Conservation (phyloP, 495 filamentous ascomycete species). For the Neurospora africana region DNA sequence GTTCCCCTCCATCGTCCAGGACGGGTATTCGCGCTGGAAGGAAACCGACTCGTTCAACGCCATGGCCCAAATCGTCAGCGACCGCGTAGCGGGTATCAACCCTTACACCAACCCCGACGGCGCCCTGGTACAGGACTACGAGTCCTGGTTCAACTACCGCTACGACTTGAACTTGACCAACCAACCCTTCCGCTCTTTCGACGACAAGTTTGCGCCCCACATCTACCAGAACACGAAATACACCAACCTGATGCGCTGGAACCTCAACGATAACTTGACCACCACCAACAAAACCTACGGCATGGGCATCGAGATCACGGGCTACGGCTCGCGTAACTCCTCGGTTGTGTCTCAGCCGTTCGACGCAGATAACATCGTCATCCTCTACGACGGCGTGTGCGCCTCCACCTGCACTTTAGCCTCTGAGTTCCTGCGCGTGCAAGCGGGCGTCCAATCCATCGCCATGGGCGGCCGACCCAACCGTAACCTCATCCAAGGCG, state of each 20-base stretch:
- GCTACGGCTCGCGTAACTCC: slow-evolving; percentile 23
- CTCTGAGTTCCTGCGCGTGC: slow-evolving; percentile 42
- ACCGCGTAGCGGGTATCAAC: slow-evolving; percentile 20
- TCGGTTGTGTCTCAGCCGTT: slow-evolving; percentile 35
- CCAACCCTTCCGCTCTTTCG: slow-evolving; percentile 25
- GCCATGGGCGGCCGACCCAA: slow-evolving; percentile 45
- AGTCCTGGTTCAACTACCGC: slow-evolving; percentile 27
- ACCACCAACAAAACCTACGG: slow-evolving; percentile 29
- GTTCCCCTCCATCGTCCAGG: slow-evolving; percentile 16
- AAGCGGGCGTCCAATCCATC: slow-evolving; percentile 44
- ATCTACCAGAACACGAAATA: slow-evolving; percentile 21
- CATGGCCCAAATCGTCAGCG: slow-evolving; percentile 20
- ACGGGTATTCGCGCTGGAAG: slow-evolving; percentile 16
- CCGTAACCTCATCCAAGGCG: slow-evolving; percentile 41
- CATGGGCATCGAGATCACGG: slow-evolving; percentile 31
- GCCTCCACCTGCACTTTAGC: slow-evolving; percentile 52
- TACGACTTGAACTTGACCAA: slow-evolving; percentile 27
- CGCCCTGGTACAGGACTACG: slow-evolving; percentile 17
- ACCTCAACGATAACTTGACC: slow-evolving; percentile 27
- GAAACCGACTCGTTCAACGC: slow-evolving; percentile 23
- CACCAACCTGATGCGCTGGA: slow-evolving; percentile 30
- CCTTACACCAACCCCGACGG: slow-evolving; percentile 15
- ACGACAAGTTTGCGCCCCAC: slow-evolving; percentile 26
- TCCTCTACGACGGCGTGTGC: slow-evolving; percentile 44
- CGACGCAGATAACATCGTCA: slow-evolving; percentile 11